Base-by-base conservation (phyloP, 2,329 filamentous ascomycete genomes). In the Amauroascus niger region DNA sequence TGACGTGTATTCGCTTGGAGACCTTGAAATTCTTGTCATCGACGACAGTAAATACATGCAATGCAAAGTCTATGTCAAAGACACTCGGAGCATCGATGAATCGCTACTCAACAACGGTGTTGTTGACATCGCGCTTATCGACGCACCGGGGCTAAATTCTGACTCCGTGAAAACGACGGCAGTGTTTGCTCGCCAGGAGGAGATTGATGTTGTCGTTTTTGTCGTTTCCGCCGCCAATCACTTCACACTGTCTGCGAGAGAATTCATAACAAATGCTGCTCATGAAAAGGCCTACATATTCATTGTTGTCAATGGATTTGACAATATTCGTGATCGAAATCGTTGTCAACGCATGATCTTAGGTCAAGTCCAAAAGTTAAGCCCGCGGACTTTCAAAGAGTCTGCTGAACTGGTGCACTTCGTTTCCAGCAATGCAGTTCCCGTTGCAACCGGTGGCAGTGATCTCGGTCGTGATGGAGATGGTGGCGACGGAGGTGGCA, bases 231-330 rank as follows among this genome's bases (percentile, higher is more conserved):
- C 93, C 1, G 89, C 91, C 24, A 98, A 98, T 61, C 93, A 98
- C 70, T 97, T 98, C 66, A 98, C 93, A 0, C 82, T 95, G 52
- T 95, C 93, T 0, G 90, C 93, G n/a, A 94, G 87, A 70, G 93
- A 98, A 63, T 98, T 98, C 65, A 95, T 98, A 58, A 87, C 87
- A 76, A 91, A 91, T 49, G 93, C 93, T 1, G 93, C 93, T 0
- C 83, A 91, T 39, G 93, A 98, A 66, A 98, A 98, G 71, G 91
- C 93, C 0, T 98, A 98, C 66, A 90, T 98, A 58, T 98, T 98
- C 69, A 95, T 98, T 69, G 93, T 98, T 13, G 93, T 98, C 60
- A 98, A 98, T 67, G 90, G 91, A 16, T 98, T 89, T 64, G 93
- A 98, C 70, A 86, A 86, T 57, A 97, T 98, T 63, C 80, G 86